Evolutionary conservation across 805 yeast genomes (phyloP).

Genomic region (Candida hispaniensis): DNA sequence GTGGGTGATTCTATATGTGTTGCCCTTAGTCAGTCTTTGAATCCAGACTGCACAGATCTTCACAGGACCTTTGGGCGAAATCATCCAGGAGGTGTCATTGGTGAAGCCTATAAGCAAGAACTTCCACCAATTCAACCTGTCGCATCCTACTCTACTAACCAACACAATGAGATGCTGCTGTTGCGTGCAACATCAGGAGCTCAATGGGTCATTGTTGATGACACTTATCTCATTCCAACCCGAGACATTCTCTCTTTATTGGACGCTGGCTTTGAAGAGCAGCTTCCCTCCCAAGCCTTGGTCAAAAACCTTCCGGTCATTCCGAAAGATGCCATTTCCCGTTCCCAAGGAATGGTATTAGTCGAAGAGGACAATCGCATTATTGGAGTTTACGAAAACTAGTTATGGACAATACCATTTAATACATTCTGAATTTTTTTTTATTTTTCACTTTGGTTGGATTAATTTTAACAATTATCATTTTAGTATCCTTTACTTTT

Average conservation of each 20-base stretch:
- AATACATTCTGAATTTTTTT: not conserved
- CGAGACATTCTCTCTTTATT: conserved; percentile 10
- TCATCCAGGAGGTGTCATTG: conserved; percentile 92
- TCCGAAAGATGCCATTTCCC: conserved; percentile 8
- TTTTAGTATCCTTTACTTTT: no score
- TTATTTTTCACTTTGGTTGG: no score
- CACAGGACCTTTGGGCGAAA: conserved; percentile 50
- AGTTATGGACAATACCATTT: not conserved
- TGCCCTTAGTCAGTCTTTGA: conserved; percentile 58
- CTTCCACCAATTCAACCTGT: conserved; percentile 14
- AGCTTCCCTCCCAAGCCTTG: conserved; percentile 9
- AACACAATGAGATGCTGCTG: conserved; percentile 14
- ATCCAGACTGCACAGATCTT: conserved; percentile 44
- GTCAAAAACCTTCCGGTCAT: no score
- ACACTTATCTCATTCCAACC: conserved; percentile 11
- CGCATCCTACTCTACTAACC: conserved; percentile 5
- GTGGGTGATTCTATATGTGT: conserved; percentile 71
- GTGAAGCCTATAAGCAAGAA: conserved; percentile 35
- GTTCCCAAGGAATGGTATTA: conserved; percentile 7
- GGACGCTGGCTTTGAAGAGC: conserved; percentile 13
- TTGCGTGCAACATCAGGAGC: conserved; percentile 7
- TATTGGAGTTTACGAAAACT: conserved; percentile 8
- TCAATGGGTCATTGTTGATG: conserved; percentile 14
- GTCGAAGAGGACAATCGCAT: conserved; percentile 10
- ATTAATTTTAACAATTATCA: no score